These are phyloP conservation scores for Fraxinus americana DNA, from an alignment of 257 asterid species.

Conservation along the genomic window DNA sequence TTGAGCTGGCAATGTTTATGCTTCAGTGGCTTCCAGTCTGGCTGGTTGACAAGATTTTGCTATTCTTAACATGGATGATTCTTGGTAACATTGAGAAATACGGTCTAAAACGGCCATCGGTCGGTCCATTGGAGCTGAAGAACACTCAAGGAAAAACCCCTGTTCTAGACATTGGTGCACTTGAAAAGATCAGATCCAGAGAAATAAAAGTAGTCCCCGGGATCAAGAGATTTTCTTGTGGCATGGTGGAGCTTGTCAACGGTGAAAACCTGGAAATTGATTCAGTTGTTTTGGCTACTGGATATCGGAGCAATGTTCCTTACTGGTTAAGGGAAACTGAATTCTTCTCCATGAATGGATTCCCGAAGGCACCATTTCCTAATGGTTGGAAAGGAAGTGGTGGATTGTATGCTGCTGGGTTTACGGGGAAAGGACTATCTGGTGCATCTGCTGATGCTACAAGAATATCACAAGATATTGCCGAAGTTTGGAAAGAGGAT, in stretches of 20 bases:
- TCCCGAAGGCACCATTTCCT: constrained; percentile 25
- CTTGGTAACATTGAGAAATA: constrained; percentile 30
- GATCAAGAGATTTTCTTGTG: constrained; percentile 19
- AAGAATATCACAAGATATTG: constrained; percentile 26
- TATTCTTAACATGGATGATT: constrained; percentile 28
- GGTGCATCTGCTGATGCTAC: constrained; percentile 31
- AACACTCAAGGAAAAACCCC: constrained; percentile 34
- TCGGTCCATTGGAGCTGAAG: constrained; percentile 37
- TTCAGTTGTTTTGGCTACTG: constrained; percentile 29
- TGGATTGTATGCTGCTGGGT: constrained; percentile 32
- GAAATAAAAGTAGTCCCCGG: constrained; percentile 29
- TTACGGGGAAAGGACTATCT: constrained; percentile 27
- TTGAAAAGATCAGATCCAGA: constrained; percentile 34
- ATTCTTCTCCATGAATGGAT: background rate
- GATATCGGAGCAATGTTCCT: constrained; percentile 28
- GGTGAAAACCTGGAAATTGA: constrained; percentile 17
- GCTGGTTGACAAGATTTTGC: constrained; percentile 32
- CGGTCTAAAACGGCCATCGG: constrained; percentile 28
- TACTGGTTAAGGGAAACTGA: constrained; percentile 31
- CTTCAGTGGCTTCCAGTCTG: constrained; percentile 38
- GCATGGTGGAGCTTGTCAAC: constrained; percentile 18
- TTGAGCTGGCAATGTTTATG: constrained; percentile 32
- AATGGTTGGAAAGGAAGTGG: constrained; percentile 27
- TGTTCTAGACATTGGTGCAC: constrained; percentile 36
- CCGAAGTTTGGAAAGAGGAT: constrained; percentile 18